Evolutionary conservation across 163 green algal genomes (phyloP), one percentile per base, ranked within the genome.

Genomic region (Prototheca wickerhamii): DNA sequence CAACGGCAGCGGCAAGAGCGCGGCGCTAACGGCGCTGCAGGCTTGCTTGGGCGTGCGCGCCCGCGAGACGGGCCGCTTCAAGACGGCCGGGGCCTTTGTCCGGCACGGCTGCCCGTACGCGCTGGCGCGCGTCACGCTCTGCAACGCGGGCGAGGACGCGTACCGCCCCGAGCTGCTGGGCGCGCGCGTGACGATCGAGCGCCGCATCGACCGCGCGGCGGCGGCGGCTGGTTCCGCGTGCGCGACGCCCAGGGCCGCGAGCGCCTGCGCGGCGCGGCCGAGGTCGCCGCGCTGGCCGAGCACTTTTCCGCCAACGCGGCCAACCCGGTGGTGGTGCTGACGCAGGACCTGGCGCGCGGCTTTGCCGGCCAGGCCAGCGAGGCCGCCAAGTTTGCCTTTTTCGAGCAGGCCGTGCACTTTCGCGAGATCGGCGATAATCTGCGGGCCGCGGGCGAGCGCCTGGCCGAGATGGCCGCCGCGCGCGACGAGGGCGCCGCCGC

Each of bases 1-100:
- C 29, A 98, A 98, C 71, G 92, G 92, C 52, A 89, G 76, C 55
- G 92, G 92, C 63, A 98, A 98, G 80, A 84, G 61, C 25, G 89
- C 92, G 0, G 76, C 92, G 1, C 77, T 97, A 49, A 88, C 94
- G 72, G 91, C 81, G 10, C 67, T 98, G 61, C 86, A 93, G 71
- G 69, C 83, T 37, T 88, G 78, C 68, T 70, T 97, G 58, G 91
- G 91, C 20, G 78, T 82, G 0, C 77, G 43, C 3, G 89, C 90
- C 4, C 65, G 31, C 2, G 61, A 78, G 28, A 94, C 87, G 10
- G 76, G 85, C 1, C 78, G 90, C 40, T 72, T 91, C n/a, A 73
- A 73, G 35, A 72, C 63, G 17, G 82, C 69, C 30, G 43, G 33
- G 20, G 63, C 55, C 50, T 53, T 76, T 18, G 56, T 81, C 56